These are phyloP conservation scores for Jatropha podagrica DNA, from an alignment of 441 rosid genomes.

Conservation along the genomic window DNA sequence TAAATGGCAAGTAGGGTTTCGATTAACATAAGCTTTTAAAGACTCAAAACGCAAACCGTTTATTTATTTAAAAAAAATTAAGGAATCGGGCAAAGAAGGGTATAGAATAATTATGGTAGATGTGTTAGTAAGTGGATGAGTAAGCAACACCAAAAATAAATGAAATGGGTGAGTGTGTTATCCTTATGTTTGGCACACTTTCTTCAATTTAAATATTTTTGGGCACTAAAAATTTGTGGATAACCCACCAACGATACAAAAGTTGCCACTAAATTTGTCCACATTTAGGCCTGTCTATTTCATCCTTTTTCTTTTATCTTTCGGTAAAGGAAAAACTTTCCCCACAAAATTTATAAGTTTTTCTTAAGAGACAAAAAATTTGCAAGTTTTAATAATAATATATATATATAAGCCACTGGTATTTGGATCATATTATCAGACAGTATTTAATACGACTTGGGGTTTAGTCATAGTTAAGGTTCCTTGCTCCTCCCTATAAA, in stretches of 20 bases:
- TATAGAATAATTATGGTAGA: not conserved
- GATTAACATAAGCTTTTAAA: no score
- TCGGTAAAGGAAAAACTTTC: not conserved
- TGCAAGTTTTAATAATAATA: not conserved
- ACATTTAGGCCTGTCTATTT: constrained; percentile 1
- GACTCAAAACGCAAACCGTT: no score
- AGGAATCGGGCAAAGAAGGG: not conserved
- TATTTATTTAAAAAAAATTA: no score
- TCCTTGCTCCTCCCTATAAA: no score
- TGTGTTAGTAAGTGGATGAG: constrained; percentile 16
- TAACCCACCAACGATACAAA: constrained; percentile 27
- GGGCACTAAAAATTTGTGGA: constrained; percentile 15
- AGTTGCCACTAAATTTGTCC: constrained; percentile 24
- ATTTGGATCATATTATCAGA: no score
- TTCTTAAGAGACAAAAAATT: no score
- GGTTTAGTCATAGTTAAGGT: no score
- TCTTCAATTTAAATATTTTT: constrained; percentile 15
- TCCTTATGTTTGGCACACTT: constrained; percentile 38
- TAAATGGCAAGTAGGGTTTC: no score
- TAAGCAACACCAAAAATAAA: constrained; percentile 11
- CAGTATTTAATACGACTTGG: no score
- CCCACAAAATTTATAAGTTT: not conserved
- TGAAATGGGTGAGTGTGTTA: constrained; percentile 29
- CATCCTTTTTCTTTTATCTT: constrained; percentile 14
- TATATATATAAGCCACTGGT: no score